phyloP scores from a whole-genome alignment of 352 stramenopile genomes.

The Pythium coloratum region DNA sequence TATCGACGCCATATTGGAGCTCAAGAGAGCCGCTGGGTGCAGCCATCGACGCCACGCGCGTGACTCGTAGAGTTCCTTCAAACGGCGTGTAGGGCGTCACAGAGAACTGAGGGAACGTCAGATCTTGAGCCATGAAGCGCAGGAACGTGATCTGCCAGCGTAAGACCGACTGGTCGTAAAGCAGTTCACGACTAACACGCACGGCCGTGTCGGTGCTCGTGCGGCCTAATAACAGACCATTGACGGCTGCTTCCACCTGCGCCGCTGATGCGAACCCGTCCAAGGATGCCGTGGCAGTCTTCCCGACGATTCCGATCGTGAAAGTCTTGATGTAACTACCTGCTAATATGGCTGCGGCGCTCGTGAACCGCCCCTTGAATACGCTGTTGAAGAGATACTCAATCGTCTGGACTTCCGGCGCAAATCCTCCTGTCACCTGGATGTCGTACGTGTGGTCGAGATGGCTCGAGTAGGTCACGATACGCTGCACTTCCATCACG shows the following conservation, averaged over 20 bases:
- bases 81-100: conserved; percentile 34
- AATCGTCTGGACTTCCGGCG: conserved; percentile 42
- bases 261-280: conserved; percentile 55
- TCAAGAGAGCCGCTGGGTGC: conserved; percentile 38
- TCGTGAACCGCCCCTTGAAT: conserved; percentile 52
- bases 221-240: conserved; percentile 32
- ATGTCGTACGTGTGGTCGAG: conserved; percentile 55
- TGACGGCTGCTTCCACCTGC: conserved; percentile 44
- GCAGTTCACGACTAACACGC: conserved; percentile 33
- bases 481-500: conserved; percentile 63
- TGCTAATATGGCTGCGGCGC: conserved; percentile 33
- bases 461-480: conserved; percentile 57
- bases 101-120: conserved; percentile 40
- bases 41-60: conserved; percentile 15
- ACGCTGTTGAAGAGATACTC: conserved; percentile 49
- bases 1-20: conserved; percentile 46
- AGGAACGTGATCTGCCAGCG: conserved; percentile 62
- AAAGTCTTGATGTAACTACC: conserved; percentile 49
- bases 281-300: conserved; percentile 14
- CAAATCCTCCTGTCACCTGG: conserved; percentile 47
- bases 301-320: conserved; percentile 30
- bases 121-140: conserved; percentile 33
- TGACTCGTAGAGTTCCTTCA: conserved; percentile 38
- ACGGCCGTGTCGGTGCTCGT: conserved; percentile 25
- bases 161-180: conserved; percentile 36